Evolutionary conservation across 306 rosid genomes (phyloP).

Genomic region (Cyclanthera cordifolia): DNA sequence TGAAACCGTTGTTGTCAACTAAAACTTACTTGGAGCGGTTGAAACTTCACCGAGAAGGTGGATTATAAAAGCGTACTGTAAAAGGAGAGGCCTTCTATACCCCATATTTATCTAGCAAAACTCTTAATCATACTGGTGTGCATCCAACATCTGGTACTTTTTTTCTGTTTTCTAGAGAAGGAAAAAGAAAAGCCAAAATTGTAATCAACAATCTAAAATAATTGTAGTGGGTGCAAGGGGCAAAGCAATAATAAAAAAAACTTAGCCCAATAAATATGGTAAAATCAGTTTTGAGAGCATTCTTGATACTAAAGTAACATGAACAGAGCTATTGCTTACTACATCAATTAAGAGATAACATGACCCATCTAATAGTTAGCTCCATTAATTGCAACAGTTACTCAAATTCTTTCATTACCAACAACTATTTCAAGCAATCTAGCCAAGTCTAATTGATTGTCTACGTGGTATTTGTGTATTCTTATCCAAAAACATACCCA

Average conservation of each 20-base stretch:
- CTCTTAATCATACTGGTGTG: neutral
- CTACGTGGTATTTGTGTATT: conserved; percentile 18
- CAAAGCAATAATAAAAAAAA: conserved; percentile 12
- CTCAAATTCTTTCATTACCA: conserved; percentile 15
- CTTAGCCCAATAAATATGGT: neutral
- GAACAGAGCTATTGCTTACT: conserved; percentile 12
- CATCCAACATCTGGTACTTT: neutral
- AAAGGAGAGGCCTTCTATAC: neutral
- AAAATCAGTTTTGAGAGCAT: conserved; percentile 3
- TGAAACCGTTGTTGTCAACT: neutral
- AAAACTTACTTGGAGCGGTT: neutral
- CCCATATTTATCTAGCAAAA: neutral
- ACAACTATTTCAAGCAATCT: conserved; percentile 15
- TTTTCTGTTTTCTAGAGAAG: neutral
- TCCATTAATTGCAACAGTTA: conserved; percentile 14
- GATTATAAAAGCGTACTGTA: neutral
- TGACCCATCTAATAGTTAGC: conserved; percentile 16
- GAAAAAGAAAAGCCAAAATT: neutral
- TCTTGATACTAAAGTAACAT: conserved; percentile 12
- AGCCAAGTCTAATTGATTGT: conserved; percentile 13
- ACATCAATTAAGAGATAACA: conserved; percentile 13
- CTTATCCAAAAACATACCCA: conserved; percentile 22
- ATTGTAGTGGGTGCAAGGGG: conserved; percentile 4
- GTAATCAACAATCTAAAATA: conserved; percentile 11
- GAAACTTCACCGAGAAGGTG: neutral